Conservation (phyloP, 23 red algal species). For the Gracilaria caudata region DNA sequence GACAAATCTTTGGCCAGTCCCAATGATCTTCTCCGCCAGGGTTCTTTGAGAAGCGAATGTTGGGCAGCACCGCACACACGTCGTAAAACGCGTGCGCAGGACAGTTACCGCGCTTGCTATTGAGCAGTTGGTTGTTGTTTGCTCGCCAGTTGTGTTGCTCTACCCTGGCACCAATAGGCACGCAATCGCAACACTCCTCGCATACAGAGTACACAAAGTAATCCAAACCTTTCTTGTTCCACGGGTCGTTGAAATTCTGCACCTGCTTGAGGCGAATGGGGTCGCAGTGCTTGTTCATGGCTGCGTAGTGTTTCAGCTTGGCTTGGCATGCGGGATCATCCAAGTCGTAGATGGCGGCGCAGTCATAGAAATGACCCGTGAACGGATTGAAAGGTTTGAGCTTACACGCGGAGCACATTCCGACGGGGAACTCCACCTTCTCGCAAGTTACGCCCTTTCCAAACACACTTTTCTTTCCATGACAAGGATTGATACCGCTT, state of each 20-base stretch:
- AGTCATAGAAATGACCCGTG: slow-evolving; percentile 50
- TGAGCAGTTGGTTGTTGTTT: slow-evolving; percentile 3
- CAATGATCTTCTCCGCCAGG: neutral
- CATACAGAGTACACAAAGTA: slow-evolving; percentile 78
- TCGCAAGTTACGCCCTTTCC: slow-evolving; percentile 55
- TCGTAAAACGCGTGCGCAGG: slow-evolving; percentile 53
- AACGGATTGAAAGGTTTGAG: slow-evolving; percentile 40
- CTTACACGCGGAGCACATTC: slow-evolving; percentile 51
- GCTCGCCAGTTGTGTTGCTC: slow-evolving; percentile 39
- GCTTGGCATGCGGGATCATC: slow-evolving; percentile 28
- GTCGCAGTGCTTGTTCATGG: slow-evolving; percentile 44
- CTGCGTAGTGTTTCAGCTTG: slow-evolving; percentile 19
- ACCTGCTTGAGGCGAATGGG: slow-evolving; percentile 40
- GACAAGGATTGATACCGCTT: slow-evolving; percentile 50
- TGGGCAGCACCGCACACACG: slow-evolving; percentile 26
- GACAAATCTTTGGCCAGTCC: slow-evolving; percentile 40
- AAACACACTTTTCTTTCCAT: slow-evolving; percentile 33
- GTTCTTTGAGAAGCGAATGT: slow-evolving; percentile 23
- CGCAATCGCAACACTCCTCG: slow-evolving; percentile 73
- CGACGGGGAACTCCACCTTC: slow-evolving; percentile 49
- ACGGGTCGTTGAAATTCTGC: neutral
- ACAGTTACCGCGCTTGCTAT: slow-evolving; percentile 51
- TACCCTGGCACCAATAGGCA: slow-evolving; percentile 9
- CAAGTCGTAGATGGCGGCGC: slow-evolving; percentile 61
- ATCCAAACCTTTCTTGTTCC: slow-evolving; percentile 19